Evolutionary conservation across 176 grass and related monocot species (phyloP), one percentile per base, ranked within the genome.

Genomic region (Tillandsia fasciculata): DNA sequence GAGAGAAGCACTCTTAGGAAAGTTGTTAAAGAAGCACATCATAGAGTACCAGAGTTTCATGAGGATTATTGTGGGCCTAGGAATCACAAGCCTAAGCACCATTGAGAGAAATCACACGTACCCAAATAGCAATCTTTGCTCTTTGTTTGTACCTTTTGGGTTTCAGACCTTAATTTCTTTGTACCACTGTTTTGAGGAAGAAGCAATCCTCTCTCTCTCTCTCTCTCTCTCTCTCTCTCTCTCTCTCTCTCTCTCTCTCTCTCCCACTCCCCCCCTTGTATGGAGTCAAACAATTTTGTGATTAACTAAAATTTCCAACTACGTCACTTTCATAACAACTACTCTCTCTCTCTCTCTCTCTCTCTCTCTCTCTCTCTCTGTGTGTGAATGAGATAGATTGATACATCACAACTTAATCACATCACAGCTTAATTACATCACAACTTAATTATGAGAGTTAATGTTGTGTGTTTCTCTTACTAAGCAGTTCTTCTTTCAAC

Each of bases 61-160:
- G 88, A 91, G 59, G 84, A 91, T 84, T 87, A 87, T 68, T 91
- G 73, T 70, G 70, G 75, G 61, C 74, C 72, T 49, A 74, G 66
- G 51, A 68, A 72, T 65, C 77, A 84, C 64, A 26, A 85, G 51
- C 81, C 81, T 83, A 85, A 83, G 53, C 85, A 88, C 80, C 83
- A 85, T 52, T 91, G 75, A 72, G 29, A 64, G 42, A 70, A 27
- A 18, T 57, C 74, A 54, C 50, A 52, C 20, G 20, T 20, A 20
- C 71, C 63, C 61, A 49, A 15, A 69, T 8, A 11, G 33, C 33
- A 42, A 17, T 48, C 8, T 12, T 48, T 48, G 13, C 22, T 42
- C 50, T 53, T 24, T 69, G 22, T 26, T 11, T 52, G 20, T 26
- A 9, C 48, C 33, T 42, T 42, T 42, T 42, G 5, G 33, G 33